Evolutionary conservation across 2,329 filamentous ascomycete species (phyloP), one percentile per base, ranked within the genome.

Genomic region (Aschersonia sp.): DNA sequence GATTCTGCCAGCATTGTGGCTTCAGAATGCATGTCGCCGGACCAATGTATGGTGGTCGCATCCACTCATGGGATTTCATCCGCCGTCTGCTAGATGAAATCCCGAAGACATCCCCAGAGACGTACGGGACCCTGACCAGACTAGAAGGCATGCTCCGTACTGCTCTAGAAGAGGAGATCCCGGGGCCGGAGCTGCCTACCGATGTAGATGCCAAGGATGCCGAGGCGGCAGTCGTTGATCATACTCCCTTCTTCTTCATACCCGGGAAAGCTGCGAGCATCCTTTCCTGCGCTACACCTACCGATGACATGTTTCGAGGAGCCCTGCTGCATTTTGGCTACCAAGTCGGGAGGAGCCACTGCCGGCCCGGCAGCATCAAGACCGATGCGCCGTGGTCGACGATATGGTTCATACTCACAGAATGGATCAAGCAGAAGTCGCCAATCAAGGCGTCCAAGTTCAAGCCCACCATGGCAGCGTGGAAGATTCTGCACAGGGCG

Each of bases 121-220:
- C 81, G 0, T 98, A 98, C 59, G 80, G 80, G 40, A 98, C 92
- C 0, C 78, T 82, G 31, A 74, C 79, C 10, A 78, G 92, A 47
- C 83, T 98, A 44, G 81, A 91, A 63, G 92, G 92, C 47, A 95
- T 97, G 89, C 74, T 98, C 40, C 82, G 80, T 29, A 89, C 88
- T 3, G 91, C 89, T 0, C 72, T 94, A 5, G 88, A 96, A 58
- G 92, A 98, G 61, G 58, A 67, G 29, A 54, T 72, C 5, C 64
- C 63, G 3, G 61, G 60, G 1, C 61, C 61, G 2, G 62, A 60
- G 64, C 67, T 58, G 45, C 58, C 64, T 0, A 55, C 72, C 12
- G 60, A 65, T 31, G 58, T 73, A 9, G 60, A 66, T 30, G 50
- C 60, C 7, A 67, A 63, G 48, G 67, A 70, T 45, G 63, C 60